Base-by-base conservation (phyloP, 495 filamentous ascomycete genomes). In the Podospora appendiculata region DNA sequence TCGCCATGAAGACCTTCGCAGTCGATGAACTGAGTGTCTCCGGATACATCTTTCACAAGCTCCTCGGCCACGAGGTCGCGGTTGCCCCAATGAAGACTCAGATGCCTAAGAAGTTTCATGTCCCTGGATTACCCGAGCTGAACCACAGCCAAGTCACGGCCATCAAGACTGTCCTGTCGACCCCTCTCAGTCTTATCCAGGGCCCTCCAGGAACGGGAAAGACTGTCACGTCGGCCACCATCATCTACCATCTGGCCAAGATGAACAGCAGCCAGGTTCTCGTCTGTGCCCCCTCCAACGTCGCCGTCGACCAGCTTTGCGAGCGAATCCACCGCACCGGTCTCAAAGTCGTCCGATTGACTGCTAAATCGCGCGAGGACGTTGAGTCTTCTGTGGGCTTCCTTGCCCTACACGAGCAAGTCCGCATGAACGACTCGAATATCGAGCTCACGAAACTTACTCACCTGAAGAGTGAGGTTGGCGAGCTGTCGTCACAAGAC, bases 1-100 rank as follows among this genome's bases (percentile, higher is more conserved):
- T 88, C 55, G 93, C 93, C 36, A 97, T 99, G 93, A 96, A 97
- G 78, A 97, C 89, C 0, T 99, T 99, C 63, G 93, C 93, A 18
- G 84, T 99, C 46, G 93, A 99, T 58, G 93, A 99, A 62, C 88
- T 94, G 85, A 96, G 91, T 62, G 90, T 99, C 47, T 96, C 92
- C 18, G 93, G 93, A 42, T 99, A 97, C 72, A 96, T 99, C 55
- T 99, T 96, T 73, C 93, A 99, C 71, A 91, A 92, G 51, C 80
- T 99, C 11, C 82, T 99, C 14, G 93, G 93, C 43, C 91, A 99
- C 59, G 93, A 96, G 65, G 94, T 97, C 46, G 89, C 90, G 10
- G 89, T 91, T 17, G 92, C 89, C 12, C 90, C 94, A 0, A 90
- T 96, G 86, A 99, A 97, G 77, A 93, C 89, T 2, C 87, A 88